Evolutionary conservation across 2,329 filamentous ascomycete species (phyloP), one percentile per base, ranked within the genome.

Genomic region (Ophiostoma australiae): DNA sequence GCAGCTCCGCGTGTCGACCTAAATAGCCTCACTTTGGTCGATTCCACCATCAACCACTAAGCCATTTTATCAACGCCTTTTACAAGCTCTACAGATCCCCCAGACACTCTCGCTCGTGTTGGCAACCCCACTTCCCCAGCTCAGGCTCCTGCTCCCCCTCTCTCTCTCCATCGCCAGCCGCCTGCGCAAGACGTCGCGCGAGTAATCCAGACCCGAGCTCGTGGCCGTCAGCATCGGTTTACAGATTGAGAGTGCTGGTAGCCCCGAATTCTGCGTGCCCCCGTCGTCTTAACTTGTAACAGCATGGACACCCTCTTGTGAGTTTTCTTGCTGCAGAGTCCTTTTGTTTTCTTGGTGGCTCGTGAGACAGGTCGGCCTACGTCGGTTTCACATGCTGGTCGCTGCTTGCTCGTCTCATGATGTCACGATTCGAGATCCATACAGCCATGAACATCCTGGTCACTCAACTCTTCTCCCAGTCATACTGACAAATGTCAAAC

Each of bases 251-350:
- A 48, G 44, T 39, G 5, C 23, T 13, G 20, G 23, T 27, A 61
- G 6, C 7, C 11, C 27, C 6, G n/a, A 58, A 15, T 15, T 58
- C 52, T 58, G 52, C 55, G 17, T 3, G 23, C 58, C 66, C 44
- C 27, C 27, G 27, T 31, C 39, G 4, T 41, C 39, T 41, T 41
- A 67, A 55, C 41, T 13, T 27, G 27, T 39, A n/a, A 37, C 55
- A 61, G 52, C 15, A 72, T 72, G 72, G 72, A 72, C 41, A 72
- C 72, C 17, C 68, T 72, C 7, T 65, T 72, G 72, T 72, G 31
- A 71, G 72, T 70, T n/a, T 35, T n/a, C n/a, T 17, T 37, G 27
- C 20, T 39, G 35, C n/a, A 39, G n/a, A 68, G 20, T 8, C 33
- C 33, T 35, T 61, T 31, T n/a, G 11, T 65, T 69, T 39, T 39